Evolutionary conservation across 768 basidiomycete species (phyloP), one percentile per base, ranked within the genome.

Genomic region (Tylopilus rubrobrunneus): DNA sequence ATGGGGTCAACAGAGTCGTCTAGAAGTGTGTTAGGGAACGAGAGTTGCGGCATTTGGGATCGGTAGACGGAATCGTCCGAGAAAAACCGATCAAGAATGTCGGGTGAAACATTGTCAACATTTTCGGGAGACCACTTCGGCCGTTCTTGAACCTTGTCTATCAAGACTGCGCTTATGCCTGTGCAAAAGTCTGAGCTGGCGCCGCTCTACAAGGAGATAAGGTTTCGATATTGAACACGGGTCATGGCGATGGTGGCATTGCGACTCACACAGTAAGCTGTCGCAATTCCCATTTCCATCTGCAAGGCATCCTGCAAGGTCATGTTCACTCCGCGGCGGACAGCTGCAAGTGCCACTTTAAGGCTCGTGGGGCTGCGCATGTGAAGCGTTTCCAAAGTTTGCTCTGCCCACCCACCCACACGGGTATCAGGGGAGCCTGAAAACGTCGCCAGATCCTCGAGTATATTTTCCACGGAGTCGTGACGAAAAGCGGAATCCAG

Each of bases 351-450:
- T n/a, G 95, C 82, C 34, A 98, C 87, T 67, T 90, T 91, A 59
- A 98, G 77, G 61, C 92, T 94, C 1, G 95, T 97, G 11, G 96
- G 96, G 71, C 93, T 94, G 40, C 92, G 82, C 60, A 79, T 58
- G 39, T 81, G 74, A 53, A 99, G 72, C 31, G 74, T 73, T 14
- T 75, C 72, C 53, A 89, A 69, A 4, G 93, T 92, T 52, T 78
- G 68, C 53, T 73, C 69, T 6, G 96, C 95, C 94, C 95, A 98
- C 40, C 71, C 65, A 47, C 76, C 76, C 48, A 93, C 75, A 11
- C 69, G 72, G 42, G 71, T 66, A 62, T 78, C 76, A 17, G 73
- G 61, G 17, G 62, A 62, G 7, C 59, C 60, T 29, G 83, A 72
- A 25, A 77, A 59, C 47, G 74, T 67, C 15, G 59, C 52, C 21